Percentiles rank a stretch among this genome's conserved stretches.
These are phyloP conservation scores for Plasmodium cynomolgi DNA, from an alignment of 169 alveolate species.

Conservation along the genomic window DNA sequence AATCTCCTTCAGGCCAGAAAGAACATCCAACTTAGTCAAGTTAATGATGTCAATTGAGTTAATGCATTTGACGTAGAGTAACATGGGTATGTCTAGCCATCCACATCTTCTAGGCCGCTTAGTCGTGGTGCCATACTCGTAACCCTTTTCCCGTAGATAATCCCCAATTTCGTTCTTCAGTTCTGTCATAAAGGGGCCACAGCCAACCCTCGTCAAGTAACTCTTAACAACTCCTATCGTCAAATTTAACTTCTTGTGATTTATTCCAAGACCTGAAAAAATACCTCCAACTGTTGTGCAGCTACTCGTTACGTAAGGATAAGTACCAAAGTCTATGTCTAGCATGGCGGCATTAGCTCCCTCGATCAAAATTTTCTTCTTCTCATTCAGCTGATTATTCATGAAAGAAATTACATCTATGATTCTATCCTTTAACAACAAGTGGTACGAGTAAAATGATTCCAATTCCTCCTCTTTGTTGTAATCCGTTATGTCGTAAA, in stretches of 20 bases:
- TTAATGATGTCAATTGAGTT: constrained; percentile 89
- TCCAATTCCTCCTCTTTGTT: constrained; percentile 85
- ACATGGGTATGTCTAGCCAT: constrained; percentile 95
- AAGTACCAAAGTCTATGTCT: constrained; percentile 84
- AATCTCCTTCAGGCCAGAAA: constrained; percentile 90
- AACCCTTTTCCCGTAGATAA: constrained; percentile 89
- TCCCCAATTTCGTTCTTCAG: constrained; percentile 83
- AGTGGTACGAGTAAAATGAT: constrained; percentile 81
- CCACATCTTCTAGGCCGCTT: constrained; percentile 97
- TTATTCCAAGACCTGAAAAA: constrained; percentile 81
- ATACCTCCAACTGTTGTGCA: constrained; percentile 82
- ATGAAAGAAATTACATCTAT: constrained; percentile 83
- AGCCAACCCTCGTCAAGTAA: constrained; percentile 97
- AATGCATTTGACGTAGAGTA: constrained; percentile 79
- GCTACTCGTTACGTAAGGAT: constrained; percentile 85
- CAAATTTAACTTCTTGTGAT: constrained; percentile 75
- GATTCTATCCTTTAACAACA: constrained; percentile 86
- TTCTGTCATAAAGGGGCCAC: constrained; percentile 98
- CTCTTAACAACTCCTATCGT: constrained; percentile 93
- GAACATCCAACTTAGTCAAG: constrained; percentile 95
- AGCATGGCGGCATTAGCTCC: constrained; percentile 87
- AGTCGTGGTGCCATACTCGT: constrained; percentile 96
- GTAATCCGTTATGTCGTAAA: constrained; percentile 80
- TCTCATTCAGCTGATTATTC: constrained; percentile 80
- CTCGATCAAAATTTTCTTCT: constrained; percentile 78